Evolutionary conservation across 2,329 filamentous ascomycete genomes (phyloP).

Genomic region (Cercospora nicotianae): DNA sequence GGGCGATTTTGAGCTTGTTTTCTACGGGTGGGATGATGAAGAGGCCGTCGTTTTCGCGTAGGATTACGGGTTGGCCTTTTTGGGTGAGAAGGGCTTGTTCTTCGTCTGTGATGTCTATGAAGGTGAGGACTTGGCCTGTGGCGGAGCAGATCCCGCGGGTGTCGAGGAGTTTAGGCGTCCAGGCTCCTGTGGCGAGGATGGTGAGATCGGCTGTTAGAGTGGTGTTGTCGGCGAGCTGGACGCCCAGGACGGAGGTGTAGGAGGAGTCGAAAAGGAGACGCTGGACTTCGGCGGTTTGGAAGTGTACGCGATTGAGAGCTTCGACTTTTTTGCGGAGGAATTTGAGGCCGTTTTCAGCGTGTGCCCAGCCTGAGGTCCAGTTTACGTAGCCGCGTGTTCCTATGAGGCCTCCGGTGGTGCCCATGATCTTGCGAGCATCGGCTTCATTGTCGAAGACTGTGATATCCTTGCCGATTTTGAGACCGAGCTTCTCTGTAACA

Average conservation of each 20-base stretch:
- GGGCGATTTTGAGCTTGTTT: slow-evolving; percentile 49
- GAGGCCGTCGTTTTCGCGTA: slow-evolving; percentile 70
- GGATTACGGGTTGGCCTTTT: slow-evolving; percentile 64
- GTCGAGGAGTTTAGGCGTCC: slow-evolving; percentile 77
- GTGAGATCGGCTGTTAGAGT: slow-evolving; percentile 67
- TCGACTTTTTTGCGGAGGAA: slow-evolving; percentile 58
- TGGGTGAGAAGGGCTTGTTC: slow-evolving; percentile 65
- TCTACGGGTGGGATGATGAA: slow-evolving; percentile 70
- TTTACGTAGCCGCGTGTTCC: slow-evolving; percentile 74
- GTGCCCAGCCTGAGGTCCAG: slow-evolving; percentile 72
- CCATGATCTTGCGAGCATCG: slow-evolving; percentile 44
- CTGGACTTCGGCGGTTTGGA: slow-evolving; percentile 52
- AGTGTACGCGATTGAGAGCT: slow-evolving; percentile 54
- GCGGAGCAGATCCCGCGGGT: slow-evolving; percentile 73
- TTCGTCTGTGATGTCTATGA: slow-evolving; percentile 68
- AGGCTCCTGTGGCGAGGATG: slow-evolving; percentile 82
- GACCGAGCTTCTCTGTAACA: slow-evolving; percentile 52
- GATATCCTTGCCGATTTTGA: slow-evolving; percentile 42
- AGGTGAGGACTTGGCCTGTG: slow-evolving; percentile 79
- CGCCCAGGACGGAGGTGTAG: slow-evolving; percentile 56
- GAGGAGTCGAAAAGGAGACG: slow-evolving; percentile 43
- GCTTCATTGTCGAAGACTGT: slow-evolving; percentile 42
- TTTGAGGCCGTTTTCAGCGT: slow-evolving; percentile 69
- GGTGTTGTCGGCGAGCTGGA: slow-evolving; percentile 52
- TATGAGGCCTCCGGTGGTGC: slow-evolving; percentile 45